phyloP scores from a whole-genome alignment of 176 grass and related monocot species.

The Rhynchospora tenuis region DNA sequence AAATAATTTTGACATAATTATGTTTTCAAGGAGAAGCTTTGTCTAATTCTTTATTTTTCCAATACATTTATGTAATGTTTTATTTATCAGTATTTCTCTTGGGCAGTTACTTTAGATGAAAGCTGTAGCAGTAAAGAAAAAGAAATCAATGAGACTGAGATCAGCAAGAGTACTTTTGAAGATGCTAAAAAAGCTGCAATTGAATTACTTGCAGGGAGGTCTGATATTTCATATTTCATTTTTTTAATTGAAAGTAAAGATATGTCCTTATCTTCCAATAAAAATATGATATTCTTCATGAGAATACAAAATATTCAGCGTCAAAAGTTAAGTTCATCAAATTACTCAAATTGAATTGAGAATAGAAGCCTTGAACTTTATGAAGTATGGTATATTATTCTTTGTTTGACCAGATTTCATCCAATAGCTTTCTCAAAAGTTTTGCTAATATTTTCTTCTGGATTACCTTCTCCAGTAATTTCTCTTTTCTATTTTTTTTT shows the following conservation, averaged over 20 bases:
- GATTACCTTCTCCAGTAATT: neutral
- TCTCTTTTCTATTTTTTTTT: neutral
- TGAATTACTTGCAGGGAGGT: conserved; percentile 72
- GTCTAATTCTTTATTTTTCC: neutral
- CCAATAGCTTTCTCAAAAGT: neutral
- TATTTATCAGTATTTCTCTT: neutral
- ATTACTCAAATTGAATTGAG: neutral
- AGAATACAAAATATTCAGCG: neutral
- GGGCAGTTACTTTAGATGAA: conserved; percentile 13
- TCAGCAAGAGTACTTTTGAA: conserved; percentile 29
- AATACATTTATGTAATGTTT: neutral
- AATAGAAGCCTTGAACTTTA: neutral
- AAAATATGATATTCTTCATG: neutral
- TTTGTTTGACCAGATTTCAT: conserved; percentile 1
- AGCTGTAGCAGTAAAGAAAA: neutral
- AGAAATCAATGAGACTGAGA: conserved; percentile 40
- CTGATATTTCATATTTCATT: neutral
- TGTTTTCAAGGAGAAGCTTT: neutral
- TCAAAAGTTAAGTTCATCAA: neutral
- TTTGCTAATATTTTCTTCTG: neutral
- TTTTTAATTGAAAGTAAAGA: conserved; percentile 4
- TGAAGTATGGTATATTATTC: neutral
- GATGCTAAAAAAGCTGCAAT: conserved; percentile 61
- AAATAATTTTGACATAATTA: neutral
- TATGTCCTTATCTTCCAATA: neutral